Conservation (phyloP, 495 filamentous ascomycete species). For the Talaromyces thailandensis region DNA sequence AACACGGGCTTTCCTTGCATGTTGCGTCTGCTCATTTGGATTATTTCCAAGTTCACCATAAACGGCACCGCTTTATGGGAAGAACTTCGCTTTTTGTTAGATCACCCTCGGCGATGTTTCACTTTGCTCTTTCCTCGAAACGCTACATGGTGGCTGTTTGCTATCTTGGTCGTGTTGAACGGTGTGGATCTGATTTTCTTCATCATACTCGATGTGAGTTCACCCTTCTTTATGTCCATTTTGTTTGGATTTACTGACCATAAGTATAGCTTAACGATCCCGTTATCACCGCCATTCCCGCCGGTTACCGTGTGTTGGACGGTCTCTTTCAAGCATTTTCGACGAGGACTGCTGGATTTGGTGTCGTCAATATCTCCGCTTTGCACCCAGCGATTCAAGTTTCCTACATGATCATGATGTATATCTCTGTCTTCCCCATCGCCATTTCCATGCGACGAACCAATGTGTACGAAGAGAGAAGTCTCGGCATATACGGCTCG, state of each 20-base stretch:
- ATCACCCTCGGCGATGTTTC: slow-evolving; percentile 92
- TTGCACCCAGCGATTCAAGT: slow-evolving; percentile 90
- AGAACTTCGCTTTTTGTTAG: slow-evolving; percentile 80
- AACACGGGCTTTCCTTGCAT: slow-evolving; percentile 94
- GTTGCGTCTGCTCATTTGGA: slow-evolving; percentile 85
- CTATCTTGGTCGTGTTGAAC: slow-evolving; percentile 74
- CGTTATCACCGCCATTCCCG: slow-evolving; percentile 50
- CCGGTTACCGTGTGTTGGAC: slow-evolving; percentile 65
- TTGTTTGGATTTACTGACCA: slow-evolving; percentile 20
- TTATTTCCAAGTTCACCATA: slow-evolving; percentile 48
- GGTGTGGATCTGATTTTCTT: slow-evolving; percentile 79
- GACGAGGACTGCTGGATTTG: slow-evolving; percentile 82
- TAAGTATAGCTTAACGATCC: slow-evolving; percentile 50
- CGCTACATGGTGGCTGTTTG: slow-evolving; percentile 95
- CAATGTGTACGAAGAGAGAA: slow-evolving; percentile 95
- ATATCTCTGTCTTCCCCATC: slow-evolving; percentile 93
- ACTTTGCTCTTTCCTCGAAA: slow-evolving; percentile 81
- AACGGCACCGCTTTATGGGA: slow-evolving; percentile 64
- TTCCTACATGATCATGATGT: slow-evolving; percentile 98
- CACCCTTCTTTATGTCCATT: slow-evolving; percentile 5
- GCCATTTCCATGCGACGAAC: slow-evolving; percentile 89
- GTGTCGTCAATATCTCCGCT: slow-evolving; percentile 62
- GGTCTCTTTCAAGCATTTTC: slow-evolving; percentile 82
- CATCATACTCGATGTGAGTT: slow-evolving; percentile 74
- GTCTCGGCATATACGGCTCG: slow-evolving; percentile 66